Percentiles rank a stretch among this genome's conserved stretches.
phyloP scores from a whole-genome alignment of 225 moss, liverwort and hornwort genomes.

The Neckera pumila region DNA sequence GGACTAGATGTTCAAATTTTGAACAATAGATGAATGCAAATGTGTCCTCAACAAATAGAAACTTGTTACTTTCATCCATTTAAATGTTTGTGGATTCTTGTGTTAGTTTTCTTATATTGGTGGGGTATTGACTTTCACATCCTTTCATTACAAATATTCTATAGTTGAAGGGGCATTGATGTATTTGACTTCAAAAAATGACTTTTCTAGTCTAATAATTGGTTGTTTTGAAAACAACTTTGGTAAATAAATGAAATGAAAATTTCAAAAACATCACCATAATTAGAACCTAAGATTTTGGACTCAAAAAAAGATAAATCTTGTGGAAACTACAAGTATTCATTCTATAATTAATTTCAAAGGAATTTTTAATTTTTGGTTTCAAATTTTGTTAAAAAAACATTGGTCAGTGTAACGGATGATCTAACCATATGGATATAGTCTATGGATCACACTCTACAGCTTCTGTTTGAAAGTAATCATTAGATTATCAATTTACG shows the following conservation, averaged over 20 bases:
- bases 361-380: background rate
- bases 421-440: background rate
- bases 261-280: background rate
- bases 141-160: background rate
- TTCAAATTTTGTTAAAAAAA: background rate
- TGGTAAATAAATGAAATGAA: background rate
- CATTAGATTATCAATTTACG: background rate
- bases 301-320: background rate
- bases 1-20: background rate
- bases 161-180: too few species aligned
- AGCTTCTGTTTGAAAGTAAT: background rate
- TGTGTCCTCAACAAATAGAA: background rate
- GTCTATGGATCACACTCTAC: background rate
- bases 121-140: background rate
- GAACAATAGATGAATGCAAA: background rate
- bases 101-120: background rate
- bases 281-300: background rate
- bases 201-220: background rate
- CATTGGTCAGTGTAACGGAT: rapidly evolving
- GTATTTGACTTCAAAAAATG: background rate
- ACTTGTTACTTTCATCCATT: background rate
- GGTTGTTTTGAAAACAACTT: background rate
- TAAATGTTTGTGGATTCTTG: background rate
- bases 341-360: background rate
- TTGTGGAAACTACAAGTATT: background rate